Evolutionary conservation across 1,139 yeast species (phyloP).

Genomic region (Candida glucosophila): DNA sequence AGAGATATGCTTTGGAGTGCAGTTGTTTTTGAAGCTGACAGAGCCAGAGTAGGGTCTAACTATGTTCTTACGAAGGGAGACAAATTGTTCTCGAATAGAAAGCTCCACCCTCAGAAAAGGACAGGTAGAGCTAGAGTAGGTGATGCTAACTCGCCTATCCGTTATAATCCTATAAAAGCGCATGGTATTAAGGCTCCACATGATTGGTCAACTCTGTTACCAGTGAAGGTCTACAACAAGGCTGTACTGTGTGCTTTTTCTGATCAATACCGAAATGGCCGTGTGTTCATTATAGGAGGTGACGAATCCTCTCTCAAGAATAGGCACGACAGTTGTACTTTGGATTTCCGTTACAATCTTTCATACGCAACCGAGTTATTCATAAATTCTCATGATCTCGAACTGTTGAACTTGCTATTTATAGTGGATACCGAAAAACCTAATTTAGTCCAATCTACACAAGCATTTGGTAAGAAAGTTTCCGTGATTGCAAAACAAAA

Average conservation of each 20-base stretch:
- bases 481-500: slow-evolving; percentile 70
- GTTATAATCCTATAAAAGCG: slow-evolving; percentile 86
- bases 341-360: slow-evolving; percentile 42
- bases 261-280: slow-evolving; percentile 69
- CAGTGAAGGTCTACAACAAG: slow-evolving; percentile 58
- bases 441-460: slow-evolving; percentile 47
- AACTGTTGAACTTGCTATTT: slow-evolving; percentile 54
- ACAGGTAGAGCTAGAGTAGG: slow-evolving; percentile 94
- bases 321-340: slow-evolving; percentile 14
- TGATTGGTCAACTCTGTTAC: slow-evolving; percentile 80
- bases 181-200: slow-evolving; percentile 87
- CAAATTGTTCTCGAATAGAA: slow-evolving; percentile 77
- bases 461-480: slow-evolving; percentile 39
- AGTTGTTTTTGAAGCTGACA: slow-evolving; percentile 85
- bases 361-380: slow-evolving; percentile 51
- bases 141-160: slow-evolving; percentile 88
- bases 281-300: slow-evolving; percentile 60
- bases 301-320: slow-evolving; percentile 10
- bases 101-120: slow-evolving; percentile 86
- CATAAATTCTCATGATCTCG: slow-evolving; percentile 46
- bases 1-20: slow-evolving; percentile 93
- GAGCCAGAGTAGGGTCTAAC: slow-evolving; percentile 81
- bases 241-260: slow-evolving; percentile 81
- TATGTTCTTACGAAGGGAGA: slow-evolving; percentile 82
- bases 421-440: slow-evolving; percentile 46